Conservation (phyloP, 2,329 filamentous ascomycete species). For the Calonectria montana region DNA sequence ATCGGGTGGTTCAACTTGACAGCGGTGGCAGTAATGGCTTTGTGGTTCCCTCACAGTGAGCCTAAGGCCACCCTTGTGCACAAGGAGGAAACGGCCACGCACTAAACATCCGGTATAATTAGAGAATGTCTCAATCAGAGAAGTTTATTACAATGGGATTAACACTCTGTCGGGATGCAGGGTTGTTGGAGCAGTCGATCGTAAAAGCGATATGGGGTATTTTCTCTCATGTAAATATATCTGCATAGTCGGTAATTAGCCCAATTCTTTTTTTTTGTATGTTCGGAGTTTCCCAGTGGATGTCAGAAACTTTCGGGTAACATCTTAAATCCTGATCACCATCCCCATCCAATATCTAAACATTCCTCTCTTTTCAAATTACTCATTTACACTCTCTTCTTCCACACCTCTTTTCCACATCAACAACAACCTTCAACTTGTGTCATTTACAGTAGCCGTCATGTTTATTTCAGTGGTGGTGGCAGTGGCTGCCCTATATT, state of each 20-base stretch:
- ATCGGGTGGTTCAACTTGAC: background rate
- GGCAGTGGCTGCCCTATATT: background rate
- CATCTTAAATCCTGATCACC: background rate
- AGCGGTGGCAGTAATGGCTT: background rate
- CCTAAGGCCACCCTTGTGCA: background rate
- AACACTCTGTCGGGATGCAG: background rate
- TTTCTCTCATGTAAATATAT: background rate
- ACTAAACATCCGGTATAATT: background rate
- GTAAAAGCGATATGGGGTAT: background rate
- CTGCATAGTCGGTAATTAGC: background rate
- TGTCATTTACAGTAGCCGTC: background rate
- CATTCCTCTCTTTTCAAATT: background rate
- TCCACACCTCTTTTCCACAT: background rate
- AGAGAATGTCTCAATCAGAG: background rate
- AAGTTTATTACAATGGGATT: background rate
- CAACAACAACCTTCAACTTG: background rate
- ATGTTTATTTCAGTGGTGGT: background rate
- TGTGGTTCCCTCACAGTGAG: background rate
- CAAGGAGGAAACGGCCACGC: background rate
- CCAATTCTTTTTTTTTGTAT: background rate
- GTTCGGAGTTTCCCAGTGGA: background rate
- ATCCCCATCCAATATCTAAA: background rate
- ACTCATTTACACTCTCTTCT: background rate
- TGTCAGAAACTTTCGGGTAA: background rate
- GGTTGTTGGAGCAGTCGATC: background rate